Base-by-base conservation (phyloP, 805 yeast genomes). In the Kuraishia capsulata region DNA sequence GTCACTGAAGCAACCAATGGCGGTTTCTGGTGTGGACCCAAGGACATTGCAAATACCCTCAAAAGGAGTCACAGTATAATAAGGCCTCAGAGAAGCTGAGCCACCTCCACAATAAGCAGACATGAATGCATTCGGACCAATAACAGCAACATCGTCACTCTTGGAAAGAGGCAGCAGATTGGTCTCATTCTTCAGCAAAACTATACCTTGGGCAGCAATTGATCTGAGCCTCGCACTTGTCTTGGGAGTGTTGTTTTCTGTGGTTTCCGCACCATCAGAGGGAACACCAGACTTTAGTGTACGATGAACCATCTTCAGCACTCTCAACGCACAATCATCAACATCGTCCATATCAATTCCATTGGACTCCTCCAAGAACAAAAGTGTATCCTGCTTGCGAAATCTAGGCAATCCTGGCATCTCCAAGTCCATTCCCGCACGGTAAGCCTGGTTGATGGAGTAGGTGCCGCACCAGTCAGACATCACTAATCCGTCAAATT, bases 401-500 rank as follows among this genome's bases (percentile, higher is more conserved):
- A 59, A 67, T 35, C 68, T 54, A 3, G 76, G 57, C 16, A 76
- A 73, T 28, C 84, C 85, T 1, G 85, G 85, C 81, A 76, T 75
- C 53, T 78, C 85, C 47, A 78, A 58, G 50, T 76, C 79, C 39
- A 78, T 57, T 5, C 84, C 83, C 26, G 73, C 73, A 30, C 67
- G 63, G 35, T 77, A 51, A 11, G 78, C 48, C 32, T 63, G 67
- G 32, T 59, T 61, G 28, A 59, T 57, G 13, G 77, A 63, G 52
- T 71, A 76, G 8, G 67, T 64, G 20, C 84, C 85, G 50, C 50
- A 70, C 84, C 84, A 78, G 55, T 78, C 85, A 21, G 78, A 70
- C 76, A 78, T 74, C 26, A 68, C 52, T 29, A 69, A 52, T 33
- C 84, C 84, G 5, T 69, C 59, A 57, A 65, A 78, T 4, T 62